phyloP scores from a whole-genome alignment of 768 basidiomycete species.

The Auricularia sp. region DNA sequence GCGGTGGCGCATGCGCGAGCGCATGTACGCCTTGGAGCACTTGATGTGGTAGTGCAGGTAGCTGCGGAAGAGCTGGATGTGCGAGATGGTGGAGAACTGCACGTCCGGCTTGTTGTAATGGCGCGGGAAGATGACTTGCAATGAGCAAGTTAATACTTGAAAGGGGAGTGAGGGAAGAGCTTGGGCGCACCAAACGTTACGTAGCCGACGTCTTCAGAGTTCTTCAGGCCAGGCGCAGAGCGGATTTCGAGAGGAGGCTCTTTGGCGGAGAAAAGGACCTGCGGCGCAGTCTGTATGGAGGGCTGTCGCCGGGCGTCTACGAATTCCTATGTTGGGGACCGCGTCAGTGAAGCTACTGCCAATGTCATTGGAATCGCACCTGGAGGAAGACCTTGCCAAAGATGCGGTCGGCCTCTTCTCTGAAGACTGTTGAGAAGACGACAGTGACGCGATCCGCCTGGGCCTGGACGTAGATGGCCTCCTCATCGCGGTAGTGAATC shows the following conservation, averaged over 20 bases:
- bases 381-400: constrained; percentile 98
- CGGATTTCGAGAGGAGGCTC: constrained; percentile 96
- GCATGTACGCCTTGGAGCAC: constrained; percentile 98
- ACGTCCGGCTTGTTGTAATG: constrained; percentile 70
- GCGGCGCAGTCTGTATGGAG: constrained; percentile 90
- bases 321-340: constrained; percentile 60
- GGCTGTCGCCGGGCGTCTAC: constrained; percentile 94
- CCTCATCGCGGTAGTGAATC: constrained; percentile 91
- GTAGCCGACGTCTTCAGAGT: constrained; percentile 85
- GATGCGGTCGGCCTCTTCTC: constrained; percentile 94
- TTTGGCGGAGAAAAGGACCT: constrained; percentile 88
- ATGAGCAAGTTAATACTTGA: not conserved
- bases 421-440: constrained; percentile 93
- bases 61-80: constrained; percentile 93
- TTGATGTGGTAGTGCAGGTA: constrained; percentile 99
- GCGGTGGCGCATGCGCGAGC: constrained; percentile 88
- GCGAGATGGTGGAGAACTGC: constrained; percentile 76
- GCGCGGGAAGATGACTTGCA: constrained; percentile 80
- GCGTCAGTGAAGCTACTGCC: too few species aligned
- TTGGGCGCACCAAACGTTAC: constrained; percentile 64
- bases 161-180: not conserved
- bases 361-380: constrained; percentile 33
- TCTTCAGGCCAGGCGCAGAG: constrained; percentile 68
- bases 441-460: constrained; percentile 93
- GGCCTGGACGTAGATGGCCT: constrained; percentile 92